Conservation (phyloP, 2,329 filamentous ascomycete genomes). For the Penicillium capsulatum region DNA sequence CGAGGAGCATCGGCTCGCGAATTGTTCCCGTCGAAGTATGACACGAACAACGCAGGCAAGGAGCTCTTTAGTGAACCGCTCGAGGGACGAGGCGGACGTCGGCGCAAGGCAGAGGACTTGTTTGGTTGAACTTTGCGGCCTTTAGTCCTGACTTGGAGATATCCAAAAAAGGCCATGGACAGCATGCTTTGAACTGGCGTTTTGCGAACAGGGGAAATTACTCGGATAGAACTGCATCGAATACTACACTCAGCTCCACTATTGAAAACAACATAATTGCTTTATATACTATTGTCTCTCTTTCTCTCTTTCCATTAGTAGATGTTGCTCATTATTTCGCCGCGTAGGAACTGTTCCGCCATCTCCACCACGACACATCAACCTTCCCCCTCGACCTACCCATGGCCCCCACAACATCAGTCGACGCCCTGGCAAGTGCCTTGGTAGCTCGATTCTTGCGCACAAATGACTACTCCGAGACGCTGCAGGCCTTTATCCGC, state of each 20-base stretch:
- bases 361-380: conserved; percentile 1
- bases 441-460: conserved; percentile 45
- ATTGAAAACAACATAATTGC: conserved; percentile 1
- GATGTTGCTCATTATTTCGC: too few relatives aligned
- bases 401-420: conserved; percentile 16
- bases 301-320: too few relatives aligned
- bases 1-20: conserved; percentile 63
- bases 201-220: conserved; percentile 6
- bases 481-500: conserved; percentile 54
- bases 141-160: too few relatives aligned
- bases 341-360: neutral
- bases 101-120: conserved; percentile 68
- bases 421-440: conserved; percentile 29
- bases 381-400: neutral
- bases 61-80: conserved; percentile 63
- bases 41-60: conserved; percentile 57
- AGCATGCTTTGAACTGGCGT: conserved; percentile 18
- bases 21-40: conserved; percentile 62
- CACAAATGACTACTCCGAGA: conserved; percentile 46
- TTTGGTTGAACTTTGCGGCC: conserved; percentile 52
- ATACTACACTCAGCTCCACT: conserved; percentile 12
- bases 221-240: conserved; percentile 8
- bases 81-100: conserved; percentile 54
- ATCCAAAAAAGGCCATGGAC: conserved; percentile 1
- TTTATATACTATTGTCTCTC: conserved; percentile 1